These are phyloP conservation scores for Starmerella tilneyi DNA, from an alignment of 805 yeast species.

Conservation along the genomic window DNA sequence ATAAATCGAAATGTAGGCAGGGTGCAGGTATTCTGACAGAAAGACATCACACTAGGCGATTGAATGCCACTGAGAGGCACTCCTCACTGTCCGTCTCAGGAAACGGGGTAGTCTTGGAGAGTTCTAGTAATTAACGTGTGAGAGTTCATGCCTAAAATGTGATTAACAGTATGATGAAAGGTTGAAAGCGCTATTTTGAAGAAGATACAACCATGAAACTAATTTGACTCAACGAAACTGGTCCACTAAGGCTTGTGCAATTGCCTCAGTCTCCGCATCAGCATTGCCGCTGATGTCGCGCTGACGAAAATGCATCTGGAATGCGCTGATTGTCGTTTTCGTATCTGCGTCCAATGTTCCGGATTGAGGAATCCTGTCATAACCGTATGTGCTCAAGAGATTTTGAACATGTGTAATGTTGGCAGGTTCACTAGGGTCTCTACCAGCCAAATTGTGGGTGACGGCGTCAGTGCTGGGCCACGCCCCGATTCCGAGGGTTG, in stretches of 20 bases:
- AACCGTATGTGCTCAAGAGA: not conserved
- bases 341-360: not conserved
- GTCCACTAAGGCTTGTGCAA: constrained; percentile 1
- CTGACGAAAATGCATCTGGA: constrained; percentile 3
- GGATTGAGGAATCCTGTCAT: not conserved
- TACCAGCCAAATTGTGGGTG: not conserved
- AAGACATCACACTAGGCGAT: too few relatives aligned
- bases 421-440: not conserved
- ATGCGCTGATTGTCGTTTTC: constrained; percentile 2
- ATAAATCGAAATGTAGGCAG: too few relatives aligned
- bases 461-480: constrained; percentile 1
- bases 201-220: too few relatives aligned
- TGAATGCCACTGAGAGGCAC: too few relatives aligned
- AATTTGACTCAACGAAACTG: not conserved
- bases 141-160: too few relatives aligned
- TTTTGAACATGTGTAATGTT: not conserved
- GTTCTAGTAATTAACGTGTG: too few relatives aligned
- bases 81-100: too few relatives aligned
- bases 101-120: too few relatives aligned
- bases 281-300: not conserved
- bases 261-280: constrained; percentile 2
- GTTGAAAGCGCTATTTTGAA: too few relatives aligned
- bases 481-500: not conserved
- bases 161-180: too few relatives aligned
- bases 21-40: too few relatives aligned